Base-by-base conservation (phyloP, 164 flowering plant genomes). In the Chimonanthus salicifolius region DNA sequence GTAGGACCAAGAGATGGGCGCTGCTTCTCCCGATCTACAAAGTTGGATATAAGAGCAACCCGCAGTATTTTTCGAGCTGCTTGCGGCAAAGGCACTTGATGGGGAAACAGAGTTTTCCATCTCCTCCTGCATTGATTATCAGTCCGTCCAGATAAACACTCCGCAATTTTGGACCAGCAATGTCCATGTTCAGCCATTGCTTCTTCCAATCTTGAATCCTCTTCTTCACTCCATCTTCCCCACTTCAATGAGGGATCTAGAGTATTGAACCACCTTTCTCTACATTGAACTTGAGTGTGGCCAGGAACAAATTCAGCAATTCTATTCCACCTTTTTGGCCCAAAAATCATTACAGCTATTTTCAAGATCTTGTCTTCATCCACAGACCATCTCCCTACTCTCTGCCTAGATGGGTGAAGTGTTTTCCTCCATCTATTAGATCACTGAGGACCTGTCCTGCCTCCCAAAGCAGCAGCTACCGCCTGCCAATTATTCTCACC, bases 371-470 rank as follows among this genome's bases (percentile, higher is more conserved):
- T 88, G 83, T 92, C 95, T 79, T 95, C 99, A 71, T 93, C 90
- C n/a, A 54, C 58, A 18, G 80, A 79, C 94, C 93, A 95, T 75
- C 82, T 86, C 11, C 98, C 99, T 7, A 76, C 84, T 74, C 82
- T 85, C 78, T 84, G 71, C 79, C 88, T 88, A 6, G 77, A 76
- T 50, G 99, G 99, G 68, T 87, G 85, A 64, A 95, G 88, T 15
- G 94, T 66, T 73, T 95, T 95, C 49, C 72, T 79, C 99, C 99
- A 95, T 80, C 99, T 90, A 78, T 95, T 90, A 75, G 97, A 93
- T 85, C 99, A 95, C 71, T 95, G 99, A 47, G 87, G 74, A 69
- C 94, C 97, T 33, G 94, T 85, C 67, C 98, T 78, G 71, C 95
- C 92, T 74, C 84, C 87, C 78, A 93, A 71, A 64, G 75, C 68